Percentiles rank a stretch among this genome's conserved stretches.
phyloP scores from a whole-genome alignment of 73 alveolate species.

The Halteria grandinella region DNA sequence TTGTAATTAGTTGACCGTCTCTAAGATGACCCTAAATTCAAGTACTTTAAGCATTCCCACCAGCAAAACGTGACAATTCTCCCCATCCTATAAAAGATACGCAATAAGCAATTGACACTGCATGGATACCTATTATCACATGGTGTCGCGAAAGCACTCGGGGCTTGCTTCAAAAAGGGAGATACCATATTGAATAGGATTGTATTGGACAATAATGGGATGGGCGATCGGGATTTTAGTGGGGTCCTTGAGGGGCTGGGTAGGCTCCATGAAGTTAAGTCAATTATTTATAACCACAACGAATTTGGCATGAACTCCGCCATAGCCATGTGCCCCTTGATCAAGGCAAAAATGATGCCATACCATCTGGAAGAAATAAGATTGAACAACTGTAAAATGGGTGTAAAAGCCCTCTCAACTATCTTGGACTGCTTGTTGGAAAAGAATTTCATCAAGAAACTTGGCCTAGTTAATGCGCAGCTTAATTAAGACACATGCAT shows the following conservation, averaged over 20 bases:
- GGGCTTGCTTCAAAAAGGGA: background rate
- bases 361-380: conserved; percentile 39
- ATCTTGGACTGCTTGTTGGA: background rate
- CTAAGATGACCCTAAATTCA: conserved; percentile 16
- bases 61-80: conserved; percentile 17
- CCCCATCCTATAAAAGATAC: conserved; percentile 26
- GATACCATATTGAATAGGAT: conserved; percentile 7
- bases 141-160: conserved; percentile 39
- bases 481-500: background rate
- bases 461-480: conserved; percentile 48
- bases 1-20: conserved; percentile 12
- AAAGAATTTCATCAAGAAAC: background rate
- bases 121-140: conserved; percentile 1
- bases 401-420: background rate
- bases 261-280: background rate
- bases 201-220: conserved; percentile 16
- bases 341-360: conserved; percentile 4
- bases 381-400: conserved; percentile 30
- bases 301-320: conserved; percentile 20
- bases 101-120: background rate
- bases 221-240: conserved; percentile 17
- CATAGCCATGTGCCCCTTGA: background rate
- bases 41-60: conserved; percentile 12
- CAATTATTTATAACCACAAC: conserved; percentile 8
- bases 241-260: conserved; percentile 23